phyloP scores from a whole-genome alignment of 2,329 filamentous ascomycete genomes.

The Colletotrichum sp. region DNA sequence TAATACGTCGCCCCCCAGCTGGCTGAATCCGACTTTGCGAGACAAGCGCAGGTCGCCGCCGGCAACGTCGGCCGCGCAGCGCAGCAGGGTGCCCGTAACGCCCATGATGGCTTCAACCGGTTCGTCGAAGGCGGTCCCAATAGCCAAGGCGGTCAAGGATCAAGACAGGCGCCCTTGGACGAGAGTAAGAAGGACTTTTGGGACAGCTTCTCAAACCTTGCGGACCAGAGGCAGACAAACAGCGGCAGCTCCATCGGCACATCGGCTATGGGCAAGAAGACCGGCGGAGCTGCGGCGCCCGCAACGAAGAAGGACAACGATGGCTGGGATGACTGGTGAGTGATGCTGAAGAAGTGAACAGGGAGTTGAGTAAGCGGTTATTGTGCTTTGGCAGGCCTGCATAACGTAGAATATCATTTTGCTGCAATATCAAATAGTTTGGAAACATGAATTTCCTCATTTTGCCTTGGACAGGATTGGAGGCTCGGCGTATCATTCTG shows the following conservation, averaged over 20 bases:
- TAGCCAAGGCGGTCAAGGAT: conserved; percentile 30
- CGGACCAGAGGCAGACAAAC: conserved; percentile 55
- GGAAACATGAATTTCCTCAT: neutral
- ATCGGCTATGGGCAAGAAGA: conserved; percentile 61
- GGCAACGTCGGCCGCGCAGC: conserved; percentile 71
- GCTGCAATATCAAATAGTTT: conserved; percentile 4
- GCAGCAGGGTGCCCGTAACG: conserved; percentile 73
- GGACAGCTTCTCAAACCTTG: conserved; percentile 83
- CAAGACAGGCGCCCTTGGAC: conserved; percentile 50
- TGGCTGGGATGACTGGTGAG: conserved; percentile 70
- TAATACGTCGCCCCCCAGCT: conserved; percentile 57
- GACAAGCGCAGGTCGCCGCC: conserved; percentile 65
- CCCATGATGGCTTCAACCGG: conserved; percentile 79
- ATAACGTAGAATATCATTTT: conserved; percentile 12
- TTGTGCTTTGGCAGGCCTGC: conserved; percentile 14
- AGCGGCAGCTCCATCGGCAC: conserved; percentile 61
- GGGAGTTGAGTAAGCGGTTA: conserved; percentile 18
- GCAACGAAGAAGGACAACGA: conserved; percentile 55
- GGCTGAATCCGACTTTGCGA: conserved; percentile 79
- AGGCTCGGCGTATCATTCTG: neutral
- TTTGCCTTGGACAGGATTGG: neutral
- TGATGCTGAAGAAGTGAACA: neutral
- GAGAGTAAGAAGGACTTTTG: conserved; percentile 84
- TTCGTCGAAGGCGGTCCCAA: conserved; percentile 82
- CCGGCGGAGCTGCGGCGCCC: conserved; percentile 32